Base-by-base conservation (phyloP, 805 yeast genomes). In the Saccharomycopsis fodiens region DNA sequence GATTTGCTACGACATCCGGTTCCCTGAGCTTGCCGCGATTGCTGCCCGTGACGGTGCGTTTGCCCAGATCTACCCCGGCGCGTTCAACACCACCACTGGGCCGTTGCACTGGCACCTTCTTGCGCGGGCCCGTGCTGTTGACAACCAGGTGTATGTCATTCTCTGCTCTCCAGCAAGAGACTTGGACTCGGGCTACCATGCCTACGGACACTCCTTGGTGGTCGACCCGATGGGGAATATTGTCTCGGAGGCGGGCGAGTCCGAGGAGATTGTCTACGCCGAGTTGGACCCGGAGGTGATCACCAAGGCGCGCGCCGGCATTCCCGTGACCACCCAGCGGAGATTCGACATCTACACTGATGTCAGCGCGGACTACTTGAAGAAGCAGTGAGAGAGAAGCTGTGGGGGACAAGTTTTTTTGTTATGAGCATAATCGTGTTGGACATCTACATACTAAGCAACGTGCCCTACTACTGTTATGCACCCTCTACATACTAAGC, bases 101-200 rank as follows among this genome's bases (percentile, higher is more conserved):
- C 94, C 94, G 1, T 65, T 80, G 61, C 91, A 80, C 59, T 84
- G 94, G 94, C 83, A 79, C 55, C 67, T 82, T 47, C 69, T 84
- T 49, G 91, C 87, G 1, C 71, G 79, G 50, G 67, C 86, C 0
- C 68, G 93, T 51, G 85, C 91, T 2, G 77, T 84, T 12, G 94
- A 84, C 59, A 84, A 82, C 57, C 83, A 82, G 59, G 61, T 77
- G 13, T 84, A 76, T 52, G 82, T 85, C 3, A 69, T 91, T 31
- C 64, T 86, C 53, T 87, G 96, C 53, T 85, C 96, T 5, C 96
- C 96, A 2, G 89, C 96, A 2, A 74, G 97, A 57, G 87, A 86
- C 59, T 65, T 70, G 43, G 73, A 72, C 8, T 68, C 69, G 13
- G 73, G 71, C 6, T 79, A 79, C 56, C 82, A 78, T 52, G 79